Percentiles rank a stretch among this genome's conserved stretches.
Conservation (phyloP, 2,329 filamentous ascomycete species). For the Apiospora malaysiana region DNA sequence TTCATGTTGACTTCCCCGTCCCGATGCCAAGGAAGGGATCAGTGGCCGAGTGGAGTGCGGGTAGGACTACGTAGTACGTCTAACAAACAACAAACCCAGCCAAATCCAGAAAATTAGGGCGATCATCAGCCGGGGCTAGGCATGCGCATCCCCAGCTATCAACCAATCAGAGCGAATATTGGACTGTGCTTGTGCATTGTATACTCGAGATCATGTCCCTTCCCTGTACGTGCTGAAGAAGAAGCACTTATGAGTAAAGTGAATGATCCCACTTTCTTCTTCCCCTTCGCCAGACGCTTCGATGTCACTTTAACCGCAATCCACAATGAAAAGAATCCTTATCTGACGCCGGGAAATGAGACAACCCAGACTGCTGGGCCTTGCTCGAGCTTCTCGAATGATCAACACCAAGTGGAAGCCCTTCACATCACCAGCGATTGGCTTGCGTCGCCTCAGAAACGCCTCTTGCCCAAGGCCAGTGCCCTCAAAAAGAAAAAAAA, state of each 20-base stretch:
- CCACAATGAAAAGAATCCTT: not conserved
- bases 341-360: not conserved
- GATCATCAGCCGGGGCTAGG: constrained; percentile 12
- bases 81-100: too few species aligned
- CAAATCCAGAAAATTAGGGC: not conserved
- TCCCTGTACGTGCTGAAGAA: not conserved
- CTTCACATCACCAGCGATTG: not conserved
- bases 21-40: not conserved
- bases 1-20: not conserved
- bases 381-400: constrained; percentile 1
- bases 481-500: not conserved
- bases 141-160: not conserved
- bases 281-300: not conserved
- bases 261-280: not conserved
- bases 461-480: not conserved
- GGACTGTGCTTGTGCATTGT: not conserved
- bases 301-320: not conserved
- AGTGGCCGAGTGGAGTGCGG: constrained; percentile 10
- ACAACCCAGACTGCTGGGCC: constrained; percentile 10
- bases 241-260: constrained; percentile 4
- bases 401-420: not conserved
- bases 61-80: not conserved
- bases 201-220: not conserved
- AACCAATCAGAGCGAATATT: not conserved
- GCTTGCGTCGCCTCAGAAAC: constrained; percentile 4